Conservation (phyloP, 805 yeast genomes). For the Metschnikowia dekortorum region DNA sequence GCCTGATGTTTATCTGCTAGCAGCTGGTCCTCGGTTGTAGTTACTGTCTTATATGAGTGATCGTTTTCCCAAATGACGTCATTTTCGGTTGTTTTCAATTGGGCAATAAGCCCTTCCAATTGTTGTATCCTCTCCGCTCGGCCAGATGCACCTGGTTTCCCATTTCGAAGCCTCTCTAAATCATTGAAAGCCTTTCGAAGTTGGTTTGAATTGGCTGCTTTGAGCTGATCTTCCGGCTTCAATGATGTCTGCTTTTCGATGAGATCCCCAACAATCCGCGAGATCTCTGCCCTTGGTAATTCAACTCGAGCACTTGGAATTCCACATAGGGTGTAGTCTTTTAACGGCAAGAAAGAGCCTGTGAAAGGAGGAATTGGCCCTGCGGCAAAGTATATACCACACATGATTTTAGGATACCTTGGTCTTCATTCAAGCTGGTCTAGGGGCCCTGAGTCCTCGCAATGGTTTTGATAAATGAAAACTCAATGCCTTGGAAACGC, state of each 20-base stretch:
- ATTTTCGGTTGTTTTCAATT: not conserved
- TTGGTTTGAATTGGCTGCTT: constrained; percentile 19
- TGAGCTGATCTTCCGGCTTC: constrained; percentile 19
- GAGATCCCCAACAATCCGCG: constrained; percentile 7
- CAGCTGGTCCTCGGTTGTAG: not conserved
- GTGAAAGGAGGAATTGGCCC: not conserved
- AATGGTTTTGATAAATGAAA: not conserved
- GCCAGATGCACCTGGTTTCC: not conserved
- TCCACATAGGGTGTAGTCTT: not conserved
- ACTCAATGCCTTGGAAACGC: not conserved
- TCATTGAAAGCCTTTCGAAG: not conserved
- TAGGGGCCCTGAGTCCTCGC: not conserved
- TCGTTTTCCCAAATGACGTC: not conserved
- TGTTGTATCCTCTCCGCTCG: not conserved
- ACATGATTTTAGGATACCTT: constrained; percentile 5
- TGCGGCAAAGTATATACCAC: constrained; percentile 15
- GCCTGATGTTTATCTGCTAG: not conserved
- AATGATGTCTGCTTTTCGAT: constrained; percentile 7
- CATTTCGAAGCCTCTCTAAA: not conserved
- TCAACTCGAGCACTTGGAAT: not conserved
- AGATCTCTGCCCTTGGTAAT: constrained; percentile 4
- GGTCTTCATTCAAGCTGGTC: not conserved
- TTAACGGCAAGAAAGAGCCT: not conserved
- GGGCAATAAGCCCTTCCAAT: not conserved
- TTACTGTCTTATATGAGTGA: not conserved